phyloP scores from a whole-genome alignment of 2,329 filamentous ascomycete species.

The Colletotrichum gigasporum region DNA sequence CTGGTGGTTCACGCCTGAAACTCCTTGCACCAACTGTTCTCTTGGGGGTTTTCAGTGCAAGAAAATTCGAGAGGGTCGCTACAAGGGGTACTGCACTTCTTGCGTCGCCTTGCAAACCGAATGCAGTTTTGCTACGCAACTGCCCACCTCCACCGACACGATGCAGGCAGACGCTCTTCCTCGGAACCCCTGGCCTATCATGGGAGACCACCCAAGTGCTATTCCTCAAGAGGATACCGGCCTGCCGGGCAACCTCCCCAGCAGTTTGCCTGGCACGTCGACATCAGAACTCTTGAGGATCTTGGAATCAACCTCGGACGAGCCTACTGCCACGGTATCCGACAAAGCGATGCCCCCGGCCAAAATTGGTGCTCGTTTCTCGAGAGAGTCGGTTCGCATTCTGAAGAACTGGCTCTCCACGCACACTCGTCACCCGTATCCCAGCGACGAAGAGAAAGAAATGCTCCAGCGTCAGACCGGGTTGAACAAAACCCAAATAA shows the following conservation, averaged over 20 bases:
- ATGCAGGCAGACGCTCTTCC: slow-evolving; percentile 38
- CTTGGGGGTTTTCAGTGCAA: slow-evolving; percentile 67
- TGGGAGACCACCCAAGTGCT: slow-evolving; percentile 39
- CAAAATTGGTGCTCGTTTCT: slow-evolving; percentile 81
- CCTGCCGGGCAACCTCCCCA: slow-evolving; percentile 36
- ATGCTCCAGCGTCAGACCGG: slow-evolving; percentile 81
- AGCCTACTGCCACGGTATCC: slow-evolving; percentile 33
- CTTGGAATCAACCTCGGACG: slow-evolving; percentile 32
- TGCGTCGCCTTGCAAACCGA: slow-evolving; percentile 68
- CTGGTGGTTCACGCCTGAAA: slow-evolving; percentile 54
- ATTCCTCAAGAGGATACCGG: slow-evolving; percentile 45
- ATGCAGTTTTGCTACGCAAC: slow-evolving; percentile 61
- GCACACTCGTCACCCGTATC: slow-evolving; percentile 86
- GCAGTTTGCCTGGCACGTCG: slow-evolving; percentile 18
- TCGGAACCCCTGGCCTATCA: slow-evolving; percentile 35
- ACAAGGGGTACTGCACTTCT: slow-evolving; percentile 69
- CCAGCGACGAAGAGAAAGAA: slow-evolving; percentile 87
- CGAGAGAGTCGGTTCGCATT: slow-evolving; percentile 80
- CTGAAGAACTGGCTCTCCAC: slow-evolving; percentile 86
- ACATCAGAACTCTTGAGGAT: slow-evolving; percentile 39
- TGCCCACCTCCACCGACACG: slow-evolving; percentile 1
- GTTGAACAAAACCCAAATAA: slow-evolving; percentile 83
- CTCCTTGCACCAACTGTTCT: slow-evolving; percentile 63
- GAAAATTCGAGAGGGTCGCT: slow-evolving; percentile 66
- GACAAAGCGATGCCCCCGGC: slow-evolving; percentile 48